phyloP scores from a whole-genome alignment of 768 basidiomycete genomes.

The Serendipita sp. region DNA sequence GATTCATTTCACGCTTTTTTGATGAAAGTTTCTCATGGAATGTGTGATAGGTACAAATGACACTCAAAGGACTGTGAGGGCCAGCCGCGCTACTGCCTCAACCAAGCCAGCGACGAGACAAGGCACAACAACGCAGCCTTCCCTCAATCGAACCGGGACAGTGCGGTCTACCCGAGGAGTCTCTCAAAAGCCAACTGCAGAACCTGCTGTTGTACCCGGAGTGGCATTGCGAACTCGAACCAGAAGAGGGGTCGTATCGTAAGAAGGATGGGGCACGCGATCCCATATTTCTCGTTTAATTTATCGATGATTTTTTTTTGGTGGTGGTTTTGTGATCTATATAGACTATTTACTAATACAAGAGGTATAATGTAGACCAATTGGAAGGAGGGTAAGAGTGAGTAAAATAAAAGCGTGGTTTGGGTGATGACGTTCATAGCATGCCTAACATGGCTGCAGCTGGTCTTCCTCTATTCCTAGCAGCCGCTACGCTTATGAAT shows the following conservation, averaged over 20 bases:
- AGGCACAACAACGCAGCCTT: neutral
- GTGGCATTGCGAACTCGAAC: neutral
- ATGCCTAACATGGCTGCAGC: neutral
- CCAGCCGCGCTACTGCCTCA: too few relatives aligned
- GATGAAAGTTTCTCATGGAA: too few relatives aligned
- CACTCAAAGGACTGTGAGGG: too few relatives aligned
- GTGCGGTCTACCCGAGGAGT: neutral
- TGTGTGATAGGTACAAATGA: too few relatives aligned
- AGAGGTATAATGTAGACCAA: neutral
- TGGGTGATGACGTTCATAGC: neutral
- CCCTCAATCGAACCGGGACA: neutral
- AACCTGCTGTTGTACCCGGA: neutral
- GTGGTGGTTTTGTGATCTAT: neutral
- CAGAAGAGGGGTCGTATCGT: neutral
- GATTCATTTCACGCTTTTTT: neutral
- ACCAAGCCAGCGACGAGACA: too few relatives aligned
- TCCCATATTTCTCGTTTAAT: neutral
- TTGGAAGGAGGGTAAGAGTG: neutral
- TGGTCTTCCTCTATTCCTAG: slow-evolving; percentile 41
- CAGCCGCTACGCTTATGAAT: slow-evolving; percentile 59
- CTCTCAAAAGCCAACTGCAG: neutral
- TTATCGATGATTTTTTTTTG: neutral
- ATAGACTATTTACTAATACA: neutral
- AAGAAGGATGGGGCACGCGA: neutral
- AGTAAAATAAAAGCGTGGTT: too few relatives aligned